phyloP scores from a whole-genome alignment of 2,329 filamentous ascomycete genomes.

The Pseudocercospora fijiensis region DNA sequence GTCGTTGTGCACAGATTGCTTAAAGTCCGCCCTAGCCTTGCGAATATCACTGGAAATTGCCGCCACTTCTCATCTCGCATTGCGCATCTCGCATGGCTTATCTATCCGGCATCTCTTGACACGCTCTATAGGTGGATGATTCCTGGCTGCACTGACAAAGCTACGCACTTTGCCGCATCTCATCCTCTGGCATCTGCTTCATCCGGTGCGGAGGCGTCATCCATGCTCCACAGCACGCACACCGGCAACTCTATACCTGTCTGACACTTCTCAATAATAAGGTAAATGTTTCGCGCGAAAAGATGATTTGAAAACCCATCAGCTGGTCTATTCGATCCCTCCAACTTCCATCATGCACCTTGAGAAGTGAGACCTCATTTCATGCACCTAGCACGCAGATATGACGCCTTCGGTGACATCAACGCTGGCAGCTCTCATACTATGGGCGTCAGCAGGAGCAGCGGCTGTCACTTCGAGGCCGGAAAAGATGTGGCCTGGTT shows the following conservation, averaged over 20 bases:
- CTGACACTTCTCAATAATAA: not conserved
- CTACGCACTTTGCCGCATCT: not conserved
- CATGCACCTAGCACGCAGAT: not conserved
- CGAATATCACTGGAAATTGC: not conserved
- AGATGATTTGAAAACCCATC: too few species aligned
- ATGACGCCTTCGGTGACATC: not conserved
- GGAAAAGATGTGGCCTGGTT: conserved; percentile 14
- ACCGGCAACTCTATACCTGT: not conserved
- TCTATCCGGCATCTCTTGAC: not conserved
- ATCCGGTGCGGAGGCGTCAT: not conserved
- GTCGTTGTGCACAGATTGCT: not conserved
- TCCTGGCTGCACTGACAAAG: not conserved
- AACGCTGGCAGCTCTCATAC: not conserved
- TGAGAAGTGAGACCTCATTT: too few species aligned
- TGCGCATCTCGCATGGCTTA: too few species aligned
- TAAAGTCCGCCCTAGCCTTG: not conserved
- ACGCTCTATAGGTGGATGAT: not conserved
- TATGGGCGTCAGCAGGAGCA: not conserved
- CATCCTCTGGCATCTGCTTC: not conserved
- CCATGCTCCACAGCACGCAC: not conserved
- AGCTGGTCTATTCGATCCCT: not conserved
- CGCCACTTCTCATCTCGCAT: not conserved
- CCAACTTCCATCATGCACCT: not conserved
- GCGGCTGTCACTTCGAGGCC: not conserved
- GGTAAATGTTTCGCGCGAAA: too few species aligned